Percentiles rank a stretch among this genome's conserved stretches.
phyloP scores from a whole-genome alignment of 106 monocot species.

The Amphibolis antarctica region DNA sequence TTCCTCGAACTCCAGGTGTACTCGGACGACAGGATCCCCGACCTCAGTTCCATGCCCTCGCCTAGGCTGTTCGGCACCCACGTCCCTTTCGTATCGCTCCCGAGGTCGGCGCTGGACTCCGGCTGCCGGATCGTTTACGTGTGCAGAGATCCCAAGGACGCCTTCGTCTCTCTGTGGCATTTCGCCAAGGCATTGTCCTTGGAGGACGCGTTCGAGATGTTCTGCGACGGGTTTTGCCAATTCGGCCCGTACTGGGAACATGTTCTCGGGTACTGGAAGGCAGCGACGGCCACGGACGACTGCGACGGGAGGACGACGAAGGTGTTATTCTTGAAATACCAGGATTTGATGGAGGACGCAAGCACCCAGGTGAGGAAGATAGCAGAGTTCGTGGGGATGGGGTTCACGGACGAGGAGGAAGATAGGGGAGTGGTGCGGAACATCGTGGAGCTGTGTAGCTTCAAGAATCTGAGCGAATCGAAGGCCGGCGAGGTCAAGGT shows the following conservation, averaged over 20 bases:
- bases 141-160: slow-evolving; percentile 13
- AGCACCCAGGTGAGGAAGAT: background rate
- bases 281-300: background rate
- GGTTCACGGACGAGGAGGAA: slow-evolving; percentile 11
- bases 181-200: background rate
- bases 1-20: slow-evolving; percentile 1
- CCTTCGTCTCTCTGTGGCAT: slow-evolving; percentile 6
- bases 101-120: background rate
- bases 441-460: slow-evolving; percentile 10
- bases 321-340: slow-evolving; percentile 17
- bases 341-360: slow-evolving; percentile 9
- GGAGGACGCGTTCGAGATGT: background rate
- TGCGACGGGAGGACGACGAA: background rate
- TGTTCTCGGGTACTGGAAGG: slow-evolving; percentile 9
- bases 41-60: background rate
- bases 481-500: no score
- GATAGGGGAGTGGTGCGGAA: slow-evolving; percentile 7
- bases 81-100: slow-evolving; percentile 7
- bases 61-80: slow-evolving; percentile 13
- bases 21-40: background rate
- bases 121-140: slow-evolving; percentile 14
- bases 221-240: background rate
- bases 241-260: slow-evolving; percentile 15
- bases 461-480: slow-evolving; percentile 10
- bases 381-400: slow-evolving; percentile 9